Evolutionary conservation across 805 yeast species (phyloP), one percentile per base, ranked within the genome.

Genomic region (Candida manassasensis): DNA sequence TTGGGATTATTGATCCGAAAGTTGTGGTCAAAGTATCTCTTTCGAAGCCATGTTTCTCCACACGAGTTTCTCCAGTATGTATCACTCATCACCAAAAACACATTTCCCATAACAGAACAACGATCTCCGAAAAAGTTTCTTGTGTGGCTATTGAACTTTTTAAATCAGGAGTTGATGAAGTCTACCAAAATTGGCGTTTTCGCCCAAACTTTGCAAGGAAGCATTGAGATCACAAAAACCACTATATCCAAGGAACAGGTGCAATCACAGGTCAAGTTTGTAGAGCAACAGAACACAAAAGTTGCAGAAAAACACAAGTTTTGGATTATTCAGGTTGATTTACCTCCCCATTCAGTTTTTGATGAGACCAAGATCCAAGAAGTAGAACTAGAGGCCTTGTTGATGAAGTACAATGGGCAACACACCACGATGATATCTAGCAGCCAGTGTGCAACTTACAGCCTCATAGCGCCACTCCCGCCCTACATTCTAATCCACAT

Each of bases 1-100:
- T 52, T 81, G 24, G 64, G 77, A 0, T 41, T 65, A 4, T 50
- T 81, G 14, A 46, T 73, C 0, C 67, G 81, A 39, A 81, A 78
- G 44, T 32, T 82, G 7, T 85, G 90, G 89, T 81, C 81, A 4
- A 59, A 70, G 0, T 58, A 59, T 27, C 61, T 84, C 15, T 78
- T 77, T 53, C 75, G 71, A 44, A 53, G 69, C 3, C 86, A 82
- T 47, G 64, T 83, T 2, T 78, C 90, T 0, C 80, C 86, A 1
- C 82, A 77, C 49, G 86, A 80, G 34, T 56, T 85, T 6, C 50
- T 81, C 29, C 77, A 77, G 39, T 62, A 59, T 40, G 55, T 81
- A 4, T 55, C 71, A 2, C 46, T 57, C 1, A 37, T 51, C n/a
- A 66, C 81, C 1, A 63, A 69, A 29, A 69, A 66, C 35, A 49